Evolutionary conservation across 2,329 filamentous ascomycete genomes (phyloP).

Genomic region (Bipolaris oryzae): DNA sequence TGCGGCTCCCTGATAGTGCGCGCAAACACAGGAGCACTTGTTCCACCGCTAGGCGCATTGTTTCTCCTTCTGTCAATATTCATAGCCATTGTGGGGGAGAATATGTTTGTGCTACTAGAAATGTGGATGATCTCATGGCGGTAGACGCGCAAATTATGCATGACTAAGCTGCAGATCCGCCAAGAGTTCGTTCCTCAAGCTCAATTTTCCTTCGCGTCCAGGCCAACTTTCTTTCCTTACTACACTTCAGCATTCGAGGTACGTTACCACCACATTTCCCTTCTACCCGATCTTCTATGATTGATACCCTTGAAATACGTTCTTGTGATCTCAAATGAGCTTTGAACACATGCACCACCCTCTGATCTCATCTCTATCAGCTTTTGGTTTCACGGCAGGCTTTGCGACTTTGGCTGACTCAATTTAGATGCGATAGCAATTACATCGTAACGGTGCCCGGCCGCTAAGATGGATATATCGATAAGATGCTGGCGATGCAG

Average conservation of each 20-base stretch:
- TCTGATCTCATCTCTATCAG: slow-evolving; percentile 50
- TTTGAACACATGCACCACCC: slow-evolving; percentile 67
- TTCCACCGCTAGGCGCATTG: slow-evolving; percentile 83
- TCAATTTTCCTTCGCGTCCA: slow-evolving; percentile 35
- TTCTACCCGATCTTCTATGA: slow-evolving; percentile 48
- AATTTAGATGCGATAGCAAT: slow-evolving; percentile 7
- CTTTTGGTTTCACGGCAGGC: slow-evolving; percentile 16
- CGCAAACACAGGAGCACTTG: slow-evolving; percentile 73
- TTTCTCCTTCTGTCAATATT: slow-evolving; percentile 77
- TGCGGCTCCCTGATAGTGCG: slow-evolving; percentile 56
- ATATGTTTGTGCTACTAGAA: slow-evolving; percentile 6
- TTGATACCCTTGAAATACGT: slow-evolving; percentile 60
- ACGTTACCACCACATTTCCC: slow-evolving; percentile 20
- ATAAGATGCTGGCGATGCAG: background rate
- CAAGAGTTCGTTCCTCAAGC: slow-evolving; percentile 37
- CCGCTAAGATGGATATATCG: background rate
- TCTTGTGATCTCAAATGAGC: slow-evolving; percentile 63
- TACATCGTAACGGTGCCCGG: background rate
- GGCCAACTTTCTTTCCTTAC: slow-evolving; percentile 27
- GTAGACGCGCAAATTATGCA: slow-evolving; percentile 18
- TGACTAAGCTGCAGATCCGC: slow-evolving; percentile 40
- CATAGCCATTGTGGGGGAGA: slow-evolving; percentile 25
- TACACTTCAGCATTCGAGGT: slow-evolving; percentile 31
- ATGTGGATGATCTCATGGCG: slow-evolving; percentile 19
- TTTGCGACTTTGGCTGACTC: slow-evolving; percentile 28